Evolutionary conservation across 2,329 filamentous ascomycete genomes (phyloP).

Genomic region (Fusarium ramigenum): DNA sequence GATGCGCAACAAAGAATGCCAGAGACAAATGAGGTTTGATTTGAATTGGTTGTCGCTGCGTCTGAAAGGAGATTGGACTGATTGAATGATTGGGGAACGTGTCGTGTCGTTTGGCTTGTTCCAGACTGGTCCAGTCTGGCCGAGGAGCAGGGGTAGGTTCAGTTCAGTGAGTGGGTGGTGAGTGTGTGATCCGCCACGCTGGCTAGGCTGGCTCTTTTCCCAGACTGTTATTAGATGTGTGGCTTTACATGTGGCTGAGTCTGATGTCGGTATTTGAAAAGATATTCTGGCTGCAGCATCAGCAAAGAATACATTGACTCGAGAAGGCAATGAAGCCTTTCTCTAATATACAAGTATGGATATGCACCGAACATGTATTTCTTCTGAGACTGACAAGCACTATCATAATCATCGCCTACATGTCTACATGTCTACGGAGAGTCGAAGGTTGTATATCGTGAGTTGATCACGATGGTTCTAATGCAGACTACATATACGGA

Average conservation of each 20-base stretch:
- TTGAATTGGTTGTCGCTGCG: constrained; percentile 26
- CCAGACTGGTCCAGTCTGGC: constrained; percentile 20
- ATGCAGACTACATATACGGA: too few relatives aligned
- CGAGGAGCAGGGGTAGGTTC: background rate
- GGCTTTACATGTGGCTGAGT: constrained; percentile 16
- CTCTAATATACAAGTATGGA: too few relatives aligned
- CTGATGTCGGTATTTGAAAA: background rate
- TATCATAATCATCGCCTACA: background rate
- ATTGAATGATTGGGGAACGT: constrained; percentile 25
- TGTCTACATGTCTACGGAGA: too few relatives aligned
- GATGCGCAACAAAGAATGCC: constrained; percentile 38
- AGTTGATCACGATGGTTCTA: background rate
- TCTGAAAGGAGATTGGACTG: constrained; percentile 38
- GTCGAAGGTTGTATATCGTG: too few relatives aligned
- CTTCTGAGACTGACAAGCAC: background rate
- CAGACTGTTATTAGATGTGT: constrained; percentile 15
- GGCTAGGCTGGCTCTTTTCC: constrained; percentile 33
- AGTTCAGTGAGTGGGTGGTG: background rate
- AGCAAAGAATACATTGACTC: background rate
- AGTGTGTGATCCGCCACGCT: constrained; percentile 31
- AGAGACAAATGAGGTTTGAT: constrained; percentile 41
- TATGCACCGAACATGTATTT: background rate
- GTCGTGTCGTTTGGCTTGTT: constrained; percentile 35
- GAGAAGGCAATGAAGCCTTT: background rate
- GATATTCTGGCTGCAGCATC: background rate